Conservation (phyloP, 2,329 filamentous ascomycete genomes). For the Metarhizium rileyi region DNA sequence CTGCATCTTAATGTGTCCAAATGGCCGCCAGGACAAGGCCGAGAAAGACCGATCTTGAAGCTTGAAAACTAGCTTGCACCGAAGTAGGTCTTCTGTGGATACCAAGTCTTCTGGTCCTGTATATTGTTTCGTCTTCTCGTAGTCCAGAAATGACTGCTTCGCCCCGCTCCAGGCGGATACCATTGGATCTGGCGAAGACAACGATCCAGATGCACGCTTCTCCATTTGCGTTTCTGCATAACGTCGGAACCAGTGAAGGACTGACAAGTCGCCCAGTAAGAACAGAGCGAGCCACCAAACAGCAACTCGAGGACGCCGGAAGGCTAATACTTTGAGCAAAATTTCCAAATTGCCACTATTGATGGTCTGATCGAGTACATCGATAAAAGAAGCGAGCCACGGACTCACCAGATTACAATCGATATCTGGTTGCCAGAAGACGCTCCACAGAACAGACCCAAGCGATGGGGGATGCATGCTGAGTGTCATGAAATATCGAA, state of each 20-base stretch:
- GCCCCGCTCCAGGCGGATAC: constrained; percentile 8
- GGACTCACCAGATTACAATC: constrained; percentile 15
- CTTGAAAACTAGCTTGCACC: not conserved
- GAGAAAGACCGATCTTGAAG: not conserved
- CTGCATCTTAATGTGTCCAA: not conserved
- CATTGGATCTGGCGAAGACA: constrained; percentile 6
- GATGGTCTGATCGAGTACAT: constrained; percentile 7
- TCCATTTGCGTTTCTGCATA: constrained; percentile 10
- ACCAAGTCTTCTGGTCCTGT: not conserved
- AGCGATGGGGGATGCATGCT: constrained; percentile 9
- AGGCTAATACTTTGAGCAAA: constrained; percentile 9
- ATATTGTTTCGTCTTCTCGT: not conserved
- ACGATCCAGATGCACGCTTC: constrained; percentile 7
- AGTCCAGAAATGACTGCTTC: constrained; percentile 3
- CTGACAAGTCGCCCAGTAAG: constrained; percentile 5
- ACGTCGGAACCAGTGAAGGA: constrained; percentile 7
- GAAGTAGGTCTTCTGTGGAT: not conserved
- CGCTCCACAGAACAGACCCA: constrained; percentile 13
- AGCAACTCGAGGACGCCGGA: constrained; percentile 10
- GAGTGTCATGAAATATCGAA: constrained; percentile 15
- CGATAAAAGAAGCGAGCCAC: constrained; percentile 11
- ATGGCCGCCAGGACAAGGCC: not conserved
- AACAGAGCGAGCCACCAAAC: constrained; percentile 14
- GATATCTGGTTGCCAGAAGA: constrained; percentile 17
- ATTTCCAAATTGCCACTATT: constrained; percentile 5